Percentiles rank a stretch among this genome's conserved stretches.
Conservation (phyloP, 805 yeast species). For the Candida incommunis region DNA sequence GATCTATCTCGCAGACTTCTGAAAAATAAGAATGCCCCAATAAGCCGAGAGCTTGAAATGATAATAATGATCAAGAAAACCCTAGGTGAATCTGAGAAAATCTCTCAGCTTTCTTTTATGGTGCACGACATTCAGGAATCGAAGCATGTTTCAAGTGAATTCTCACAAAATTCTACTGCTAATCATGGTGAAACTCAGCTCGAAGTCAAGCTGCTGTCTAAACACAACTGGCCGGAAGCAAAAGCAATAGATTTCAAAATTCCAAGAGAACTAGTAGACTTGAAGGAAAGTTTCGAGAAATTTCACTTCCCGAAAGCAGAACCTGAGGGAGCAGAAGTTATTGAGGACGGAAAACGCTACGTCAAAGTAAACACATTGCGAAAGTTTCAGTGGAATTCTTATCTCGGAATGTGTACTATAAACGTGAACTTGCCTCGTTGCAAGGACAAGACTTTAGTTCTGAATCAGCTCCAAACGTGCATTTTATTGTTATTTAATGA, state of each 20-base stretch:
- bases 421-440: not conserved
- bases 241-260: not conserved
- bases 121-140: not conserved
- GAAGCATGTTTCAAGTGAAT: not conserved
- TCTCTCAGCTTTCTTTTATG: not conserved
- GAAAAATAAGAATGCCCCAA: not conserved
- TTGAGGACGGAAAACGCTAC: not conserved
- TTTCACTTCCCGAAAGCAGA: not conserved
- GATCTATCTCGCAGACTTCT: not conserved
- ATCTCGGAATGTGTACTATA: not conserved
- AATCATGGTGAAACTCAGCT: not conserved
- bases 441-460: not conserved
- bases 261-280: not conserved
- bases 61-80: not conserved
- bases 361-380: not conserved
- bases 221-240: not conserved
- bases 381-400: not conserved
- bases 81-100: not conserved
- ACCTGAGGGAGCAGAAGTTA: not conserved
- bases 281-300: not conserved
- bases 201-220: not conserved
- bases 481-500: not conserved
- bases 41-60: not conserved
- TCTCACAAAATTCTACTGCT: not conserved
- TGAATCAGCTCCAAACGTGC: not conserved